Evolutionary conservation across 2,329 filamentous ascomycete genomes (phyloP), one percentile per base, ranked within the genome.

Genomic region (Escovopsis sp.): DNA sequence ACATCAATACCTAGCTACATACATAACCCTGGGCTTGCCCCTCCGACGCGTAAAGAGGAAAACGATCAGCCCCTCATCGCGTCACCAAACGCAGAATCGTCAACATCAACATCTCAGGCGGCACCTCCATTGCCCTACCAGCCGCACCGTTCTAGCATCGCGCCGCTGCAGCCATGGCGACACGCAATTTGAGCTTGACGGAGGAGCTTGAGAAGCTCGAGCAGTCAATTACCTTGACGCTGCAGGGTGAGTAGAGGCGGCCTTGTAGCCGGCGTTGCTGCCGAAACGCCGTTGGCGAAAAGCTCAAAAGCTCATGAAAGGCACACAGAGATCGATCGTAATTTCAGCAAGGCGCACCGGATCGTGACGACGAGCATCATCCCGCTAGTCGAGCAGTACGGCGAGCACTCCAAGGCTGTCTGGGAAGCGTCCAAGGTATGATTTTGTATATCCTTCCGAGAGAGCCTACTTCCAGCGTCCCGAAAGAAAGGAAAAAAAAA

Each of bases 121-220:
- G n/a, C n/a, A n/a, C n/a, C n/a, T n/a, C n/a, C n/a, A n/a, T n/a
- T n/a, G n/a, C n/a, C n/a, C n/a, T n/a, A n/a, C n/a, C n/a, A n/a
- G n/a, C n/a, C n/a, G n/a, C 27, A 30, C 27, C 2, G 8, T 4
- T 30, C 11, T 3, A 30, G 5, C 3, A 6, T 9, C 27, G 4
- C 7, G 4, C 27, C 11, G 27, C 27, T 3, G 27, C 67, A 15
- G 64, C 63, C 35, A 55, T 61, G 24, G 64, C 72, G 2, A 60
- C 68, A 35, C 65, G 75, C 46, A 71, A 65, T 39, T 67, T 96
- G 45, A 85, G 85, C 5, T 70, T 95, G 45, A 94, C 89, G 0
- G 91, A 98, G 58, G 91, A 98, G 69, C 71, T 98, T 41, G 91
- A 98, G 65, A 88, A 82, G 60, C 69, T 98, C 4, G 91, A 98